phyloP scores from a whole-genome alignment of 805 yeast genomes.

The Zygosaccharomyces gambellarensis region DNA sequence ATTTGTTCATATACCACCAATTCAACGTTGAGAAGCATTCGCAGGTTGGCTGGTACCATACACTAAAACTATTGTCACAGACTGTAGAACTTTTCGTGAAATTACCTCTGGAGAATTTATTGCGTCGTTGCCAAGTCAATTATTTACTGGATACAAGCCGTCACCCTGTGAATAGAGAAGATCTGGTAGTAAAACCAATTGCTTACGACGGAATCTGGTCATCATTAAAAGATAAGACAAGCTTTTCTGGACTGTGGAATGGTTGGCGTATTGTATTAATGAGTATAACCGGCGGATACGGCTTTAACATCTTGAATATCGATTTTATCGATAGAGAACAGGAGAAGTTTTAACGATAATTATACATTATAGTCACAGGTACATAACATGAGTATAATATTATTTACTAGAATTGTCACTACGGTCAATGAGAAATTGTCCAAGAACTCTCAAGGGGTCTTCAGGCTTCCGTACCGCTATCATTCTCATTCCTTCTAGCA shows the following conservation, averaged over 20 bases:
- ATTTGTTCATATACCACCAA: constrained; percentile 53
- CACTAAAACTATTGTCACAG: constrained; percentile 56
- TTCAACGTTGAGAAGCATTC: constrained; percentile 63
- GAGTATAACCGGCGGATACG: constrained; percentile 80
- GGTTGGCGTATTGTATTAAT: constrained; percentile 90
- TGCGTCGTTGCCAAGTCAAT: constrained; percentile 77
- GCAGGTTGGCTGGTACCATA: constrained; percentile 55
- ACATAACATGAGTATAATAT: constrained; percentile 1
- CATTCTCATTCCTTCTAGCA: constrained; percentile 58
- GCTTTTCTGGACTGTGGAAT: constrained; percentile 53
- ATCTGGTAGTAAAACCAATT: constrained; percentile 56
- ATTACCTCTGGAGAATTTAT: constrained; percentile 81
- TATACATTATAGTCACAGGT: not conserved
- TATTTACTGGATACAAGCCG: constrained; percentile 42
- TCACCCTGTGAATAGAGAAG: constrained; percentile 42
- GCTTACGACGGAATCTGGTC: constrained; percentile 52
- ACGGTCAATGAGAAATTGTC: constrained; percentile 47
- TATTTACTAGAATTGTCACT: constrained; percentile 23
- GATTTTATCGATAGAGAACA: constrained; percentile 41
- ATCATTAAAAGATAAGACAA: constrained; percentile 45
- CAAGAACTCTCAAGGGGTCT: constrained; percentile 50
- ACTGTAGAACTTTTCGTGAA: constrained; percentile 65
- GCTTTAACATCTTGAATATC: constrained; percentile 54
- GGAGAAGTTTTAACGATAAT: constrained; percentile 37
- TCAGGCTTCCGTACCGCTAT: constrained; percentile 49